Base-by-base conservation (phyloP, 176 grass and related monocot genomes). In the Oryza glaberrima region DNA sequence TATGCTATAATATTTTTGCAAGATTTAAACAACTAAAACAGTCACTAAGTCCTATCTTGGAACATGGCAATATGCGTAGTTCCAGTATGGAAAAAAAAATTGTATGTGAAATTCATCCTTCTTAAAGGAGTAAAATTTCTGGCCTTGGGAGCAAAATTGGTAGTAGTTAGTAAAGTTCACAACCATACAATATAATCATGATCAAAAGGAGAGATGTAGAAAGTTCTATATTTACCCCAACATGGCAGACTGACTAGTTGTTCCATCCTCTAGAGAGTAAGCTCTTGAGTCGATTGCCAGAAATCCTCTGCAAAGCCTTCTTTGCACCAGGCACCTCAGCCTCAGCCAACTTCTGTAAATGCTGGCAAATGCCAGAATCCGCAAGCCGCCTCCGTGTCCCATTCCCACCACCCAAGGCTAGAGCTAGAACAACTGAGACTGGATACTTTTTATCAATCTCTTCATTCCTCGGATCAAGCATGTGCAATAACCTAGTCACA, bases 261-360 rank as follows among this genome's bases (percentile, higher is more conserved):
- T 73, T 92, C 89, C 91, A 91, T 68, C 88, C 89, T 36, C 89
- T 76, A 20, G 89, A 92, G 77, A 94, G 89, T 67, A 97, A 86
- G 82, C 76, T 87, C 75, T 92, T 97, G 49, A 97, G 83, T 20
- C 94, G 86, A 75, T 81, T 91, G 16, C 87, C 81, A 35, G 89
- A 88, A 74, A 97, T 87, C 86, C 87, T 91, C 68, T 97, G 94
- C 85, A 97, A 86, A 74, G 94, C 94, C 83, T 94, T 97, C 79
- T 94, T 97, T 45, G 91, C 91, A 58, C 89, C 92, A 66, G 87
- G 72, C 9, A 97, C 94, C 54, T 97, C 87, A 2, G 82, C 80
- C 73, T 97, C 94, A 45, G 91, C 87, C 40, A 97, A 73, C 63
- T 90, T 93, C 82, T 90, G 94, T 58, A 97, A 84, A 79, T 90